Evolutionary conservation across 345 rosid species (phyloP).

Genomic region (Arabis alpina): DNA sequence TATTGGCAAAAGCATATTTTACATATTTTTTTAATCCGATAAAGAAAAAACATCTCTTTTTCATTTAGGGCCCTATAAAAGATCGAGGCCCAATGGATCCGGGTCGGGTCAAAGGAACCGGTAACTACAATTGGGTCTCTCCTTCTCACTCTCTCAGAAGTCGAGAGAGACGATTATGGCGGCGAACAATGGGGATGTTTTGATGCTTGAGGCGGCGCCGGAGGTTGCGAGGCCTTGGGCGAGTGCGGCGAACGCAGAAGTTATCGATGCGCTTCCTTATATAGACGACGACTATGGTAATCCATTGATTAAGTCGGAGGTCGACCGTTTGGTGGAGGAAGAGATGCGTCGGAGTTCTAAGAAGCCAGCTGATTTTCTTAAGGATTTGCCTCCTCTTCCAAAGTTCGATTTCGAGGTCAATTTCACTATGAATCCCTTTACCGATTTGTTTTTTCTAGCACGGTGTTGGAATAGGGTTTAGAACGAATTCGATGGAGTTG

Average conservation of each 20-base stretch:
- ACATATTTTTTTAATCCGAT: neutral
- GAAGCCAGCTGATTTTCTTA: slow-evolving; percentile 89
- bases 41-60: no score
- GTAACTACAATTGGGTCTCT: neutral
- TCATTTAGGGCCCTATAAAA: neutral
- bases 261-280: slow-evolving; percentile 91
- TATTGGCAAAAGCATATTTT: neutral
- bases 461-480: slow-evolving; percentile 16
- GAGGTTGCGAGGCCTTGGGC: slow-evolving; percentile 70
- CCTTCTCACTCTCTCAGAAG: neutral
- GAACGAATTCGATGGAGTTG: neutral
- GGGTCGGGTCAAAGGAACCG: slow-evolving; percentile 28
- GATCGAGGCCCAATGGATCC: slow-evolving; percentile 4
- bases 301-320: slow-evolving; percentile 76
- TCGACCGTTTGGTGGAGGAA: slow-evolving; percentile 86
- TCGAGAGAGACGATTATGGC: slow-evolving; percentile 37
- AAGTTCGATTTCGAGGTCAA: slow-evolving; percentile 71
- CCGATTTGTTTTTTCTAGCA: slow-evolving; percentile 11
- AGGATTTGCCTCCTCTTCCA: slow-evolving; percentile 76
- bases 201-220: slow-evolving; percentile 86
- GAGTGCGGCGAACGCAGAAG: slow-evolving; percentile 61
- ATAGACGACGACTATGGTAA: slow-evolving; percentile 91
- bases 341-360: slow-evolving; percentile 94
- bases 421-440: slow-evolving; percentile 3
- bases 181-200: slow-evolving; percentile 53